A percentile compares a stretch with the other conserved stretches of the same genome.
phyloP scores from a whole-genome alignment of 352 stramenopile species.

The Pelagophyceae sp. region DNA sequence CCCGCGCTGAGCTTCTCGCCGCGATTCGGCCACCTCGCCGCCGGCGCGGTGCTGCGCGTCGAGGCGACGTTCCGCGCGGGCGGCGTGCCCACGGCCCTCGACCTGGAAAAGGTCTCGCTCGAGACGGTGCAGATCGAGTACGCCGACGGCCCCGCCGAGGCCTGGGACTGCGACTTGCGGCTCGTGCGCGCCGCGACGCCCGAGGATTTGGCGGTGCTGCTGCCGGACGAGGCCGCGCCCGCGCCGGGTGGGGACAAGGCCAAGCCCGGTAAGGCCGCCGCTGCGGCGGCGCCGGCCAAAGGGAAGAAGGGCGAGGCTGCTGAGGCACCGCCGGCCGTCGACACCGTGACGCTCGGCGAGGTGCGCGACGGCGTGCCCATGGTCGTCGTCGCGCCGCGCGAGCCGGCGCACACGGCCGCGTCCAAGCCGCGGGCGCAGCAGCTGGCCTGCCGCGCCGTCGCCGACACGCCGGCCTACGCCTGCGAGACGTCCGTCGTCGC shows the following conservation, averaged over 20 bases:
- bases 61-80: conserved; percentile 56
- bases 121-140: conserved; percentile 11
- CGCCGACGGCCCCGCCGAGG: not conserved
- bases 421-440: conserved; percentile 11
- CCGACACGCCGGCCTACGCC: conserved; percentile 38
- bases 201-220: not conserved
- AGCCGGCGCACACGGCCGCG: conserved; percentile 25
- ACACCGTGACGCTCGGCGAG: not conserved
- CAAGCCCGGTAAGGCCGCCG: not conserved
- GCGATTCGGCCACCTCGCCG: conserved; percentile 49
- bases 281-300: not conserved
- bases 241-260: not conserved
- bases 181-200: conserved; percentile 30
- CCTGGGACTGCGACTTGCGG: conserved; percentile 63
- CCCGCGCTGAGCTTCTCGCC: conserved; percentile 61
- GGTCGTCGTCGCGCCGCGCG: conserved; percentile 35
- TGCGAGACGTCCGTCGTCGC: conserved; percentile 43
- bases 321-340: not conserved
- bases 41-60: conserved; percentile 45
- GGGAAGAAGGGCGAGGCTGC: not conserved
- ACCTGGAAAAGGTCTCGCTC: conserved; percentile 22
- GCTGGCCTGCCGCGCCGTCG: conserved; percentile 32
- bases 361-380: conserved; percentile 25
- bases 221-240: not conserved
- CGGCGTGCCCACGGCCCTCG: conserved; percentile 16